phyloP scores from a whole-genome alignment of 331 rosid species.

The Spiraea crenata region DNA sequence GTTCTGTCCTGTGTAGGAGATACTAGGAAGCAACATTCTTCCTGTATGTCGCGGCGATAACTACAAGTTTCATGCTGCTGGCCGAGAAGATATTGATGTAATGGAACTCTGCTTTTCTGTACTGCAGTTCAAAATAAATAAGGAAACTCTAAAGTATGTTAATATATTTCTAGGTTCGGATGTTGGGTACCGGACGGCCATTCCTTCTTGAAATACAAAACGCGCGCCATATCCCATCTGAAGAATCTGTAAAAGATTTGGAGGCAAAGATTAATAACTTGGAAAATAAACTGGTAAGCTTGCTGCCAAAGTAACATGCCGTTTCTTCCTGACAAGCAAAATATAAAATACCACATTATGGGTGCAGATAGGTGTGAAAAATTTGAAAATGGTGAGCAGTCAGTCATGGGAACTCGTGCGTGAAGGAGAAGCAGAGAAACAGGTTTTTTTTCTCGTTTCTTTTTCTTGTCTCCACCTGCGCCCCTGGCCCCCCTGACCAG shows the following conservation, averaged over 20 bases:
- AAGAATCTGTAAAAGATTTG: conserved; percentile 46
- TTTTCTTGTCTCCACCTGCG: no score
- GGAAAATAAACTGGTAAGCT: conserved; percentile 69
- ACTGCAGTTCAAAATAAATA: conserved; percentile 12
- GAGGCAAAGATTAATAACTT: conserved; percentile 53
- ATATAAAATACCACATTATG: conserved; percentile 13
- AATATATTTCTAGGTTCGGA: conserved; percentile 62
- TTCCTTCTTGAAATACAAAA: conserved; percentile 90
- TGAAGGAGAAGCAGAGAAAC: conserved; percentile 96
- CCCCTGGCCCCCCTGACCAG: neutral
- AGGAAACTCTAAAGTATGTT: conserved; percentile 27
- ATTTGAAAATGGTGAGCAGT: conserved; percentile 71
- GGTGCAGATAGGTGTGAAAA: conserved; percentile 71
- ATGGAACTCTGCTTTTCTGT: conserved; percentile 18
- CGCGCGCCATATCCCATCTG: conserved; percentile 55
- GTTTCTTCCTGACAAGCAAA: conserved; percentile 13
- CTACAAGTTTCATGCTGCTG: conserved; percentile 94
- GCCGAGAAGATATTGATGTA: conserved; percentile 98
- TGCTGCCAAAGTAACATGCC: conserved; percentile 3
- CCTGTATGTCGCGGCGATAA: conserved; percentile 70
- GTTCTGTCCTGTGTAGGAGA: conserved; percentile 54
- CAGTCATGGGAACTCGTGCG: conserved; percentile 81
- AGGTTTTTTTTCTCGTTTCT: conserved; percentile 42
- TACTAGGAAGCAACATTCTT: conserved; percentile 64
- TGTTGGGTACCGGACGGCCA: conserved; percentile 95